Evolutionary conservation across 768 basidiomycete species (phyloP).

Genomic region (Naematelia encephala): DNA sequence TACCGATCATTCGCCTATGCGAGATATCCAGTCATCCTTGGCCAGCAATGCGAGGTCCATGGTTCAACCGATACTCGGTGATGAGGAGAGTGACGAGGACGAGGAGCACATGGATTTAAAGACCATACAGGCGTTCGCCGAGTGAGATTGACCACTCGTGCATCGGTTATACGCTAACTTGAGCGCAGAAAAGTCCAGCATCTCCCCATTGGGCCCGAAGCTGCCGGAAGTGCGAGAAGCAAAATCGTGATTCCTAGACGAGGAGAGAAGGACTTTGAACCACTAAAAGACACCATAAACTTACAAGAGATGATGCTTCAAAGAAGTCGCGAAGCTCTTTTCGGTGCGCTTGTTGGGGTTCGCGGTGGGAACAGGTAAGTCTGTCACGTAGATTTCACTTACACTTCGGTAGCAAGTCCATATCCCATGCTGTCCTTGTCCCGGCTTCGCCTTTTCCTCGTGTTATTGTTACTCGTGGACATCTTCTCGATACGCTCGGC

Average conservation of each 20-base stretch:
- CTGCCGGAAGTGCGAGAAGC: constrained; percentile 10
- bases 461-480: constrained; percentile 60
- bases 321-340: constrained; percentile 77
- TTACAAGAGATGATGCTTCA: constrained; percentile 75
- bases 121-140: constrained; percentile 42
- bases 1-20: too few relatives aligned
- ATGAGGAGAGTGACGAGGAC: constrained; percentile 43
- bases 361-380: constrained; percentile 72
- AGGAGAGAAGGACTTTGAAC: constrained; percentile 97
- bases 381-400: background rate
- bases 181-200: constrained; percentile 43
- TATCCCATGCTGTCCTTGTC: constrained; percentile 46
- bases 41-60: background rate
- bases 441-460: constrained; percentile 36
- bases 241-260: constrained; percentile 76
- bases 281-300: constrained; percentile 55
- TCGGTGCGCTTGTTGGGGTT: constrained; percentile 69
- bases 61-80: background rate
- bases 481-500: constrained; percentile 76
- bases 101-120: constrained; percentile 38
- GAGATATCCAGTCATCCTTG: too few relatives aligned
- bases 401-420: constrained; percentile 40
- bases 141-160: constrained; percentile 16
- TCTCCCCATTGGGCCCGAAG: constrained; percentile 11
- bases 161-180: background rate